These are phyloP conservation scores for Rutstroemia sp. DNA, from an alignment of 2,329 filamentous ascomycete genomes.

Conservation along the genomic window DNA sequence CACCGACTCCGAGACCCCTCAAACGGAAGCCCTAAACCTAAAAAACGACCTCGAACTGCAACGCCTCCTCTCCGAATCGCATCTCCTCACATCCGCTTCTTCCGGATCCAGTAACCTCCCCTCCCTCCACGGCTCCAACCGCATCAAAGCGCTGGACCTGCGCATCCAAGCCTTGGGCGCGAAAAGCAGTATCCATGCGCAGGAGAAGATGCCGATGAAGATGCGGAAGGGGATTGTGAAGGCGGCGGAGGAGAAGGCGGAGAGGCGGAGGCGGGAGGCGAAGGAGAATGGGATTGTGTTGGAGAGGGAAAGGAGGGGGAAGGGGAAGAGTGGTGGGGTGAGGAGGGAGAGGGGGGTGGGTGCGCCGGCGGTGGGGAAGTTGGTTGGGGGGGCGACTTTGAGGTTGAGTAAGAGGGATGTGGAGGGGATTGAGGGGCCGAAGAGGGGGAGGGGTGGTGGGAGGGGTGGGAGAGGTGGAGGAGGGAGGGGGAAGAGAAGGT, in stretches of 20 bases:
- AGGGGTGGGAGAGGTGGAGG: slow-evolving; percentile 8
- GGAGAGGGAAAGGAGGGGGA: slow-evolving; percentile 47
- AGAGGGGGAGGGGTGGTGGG: slow-evolving; percentile 29
- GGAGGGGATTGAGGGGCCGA: slow-evolving; percentile 54
- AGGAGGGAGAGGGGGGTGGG: slow-evolving; percentile 51
- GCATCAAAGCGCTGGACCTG: slow-evolving; percentile 76
- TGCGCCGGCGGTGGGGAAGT: slow-evolving; percentile 70
- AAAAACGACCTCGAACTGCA: slow-evolving; percentile 92
- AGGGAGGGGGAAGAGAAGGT: background rate
- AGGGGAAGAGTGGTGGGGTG: slow-evolving; percentile 48
- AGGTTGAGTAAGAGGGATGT: slow-evolving; percentile 74
- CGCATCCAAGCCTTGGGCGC: slow-evolving; percentile 75
- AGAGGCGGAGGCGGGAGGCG: slow-evolving; percentile 68
- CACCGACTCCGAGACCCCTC: slow-evolving; percentile 12
- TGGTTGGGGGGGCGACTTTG: slow-evolving; percentile 66
- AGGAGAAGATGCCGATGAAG: slow-evolving; percentile 83
- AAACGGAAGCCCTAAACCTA: slow-evolving; percentile 48
- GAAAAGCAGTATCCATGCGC: slow-evolving; percentile 65
- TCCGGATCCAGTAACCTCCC: slow-evolving; percentile 36
- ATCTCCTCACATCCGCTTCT: slow-evolving; percentile 59
- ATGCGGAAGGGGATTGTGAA: slow-evolving; percentile 77
- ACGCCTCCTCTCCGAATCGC: slow-evolving; percentile 82
- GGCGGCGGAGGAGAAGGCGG: slow-evolving; percentile 59
- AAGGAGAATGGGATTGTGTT: slow-evolving; percentile 86
- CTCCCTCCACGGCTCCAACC: slow-evolving; percentile 52